Evolutionary conservation across 768 basidiomycete genomes (phyloP), one percentile per base, ranked within the genome.

Genomic region (Boletus subparvulus): DNA sequence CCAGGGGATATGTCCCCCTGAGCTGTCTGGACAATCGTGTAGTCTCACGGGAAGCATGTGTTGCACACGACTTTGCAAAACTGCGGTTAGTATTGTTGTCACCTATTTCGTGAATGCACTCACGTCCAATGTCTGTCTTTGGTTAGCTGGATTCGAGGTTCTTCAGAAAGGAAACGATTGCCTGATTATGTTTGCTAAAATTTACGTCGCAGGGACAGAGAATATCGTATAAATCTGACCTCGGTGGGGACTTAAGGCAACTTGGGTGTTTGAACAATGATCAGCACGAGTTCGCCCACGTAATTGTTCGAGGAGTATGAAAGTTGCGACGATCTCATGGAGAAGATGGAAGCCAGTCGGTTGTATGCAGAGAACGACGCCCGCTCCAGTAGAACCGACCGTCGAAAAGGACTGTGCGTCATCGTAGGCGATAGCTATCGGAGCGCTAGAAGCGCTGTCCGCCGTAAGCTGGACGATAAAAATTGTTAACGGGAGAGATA

Each of bases 311-410:
- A 56, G 61, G 32, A 63, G 33, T 17, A 58, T 35, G 47, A 63
- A 66, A 2, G 64, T 65, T 10, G 32, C 54, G 32, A 66, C 37
- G 21, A 65, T 42, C 35, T 66, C 61, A 16, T 32, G 51, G 21
- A 66, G 46, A 35, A 66, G 44, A 49, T 62, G 64, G 37, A 66
- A 65, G 11, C 64, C 64, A 11, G 53, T 52, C 11, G 58, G 64
- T 12, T 49, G 64, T 30, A 65, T 33, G 19, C 36, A 60, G 6
- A 65, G 43, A 39, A 54, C 19, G 10, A 50, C 6, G 19, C 13
- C 52, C n/a, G 32, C 21, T 19, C 10, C 47, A 1, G 14, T n/a
- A 10, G 19, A 16, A 33, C 41, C 21, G 14, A 39, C 26, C 4
- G 17, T 36, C 4, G 37, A 40, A 17, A 13, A 33, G 4, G 52